phyloP scores from a whole-genome alignment of 805 yeast genomes.

The Isabelozyma pseudorhagii region DNA sequence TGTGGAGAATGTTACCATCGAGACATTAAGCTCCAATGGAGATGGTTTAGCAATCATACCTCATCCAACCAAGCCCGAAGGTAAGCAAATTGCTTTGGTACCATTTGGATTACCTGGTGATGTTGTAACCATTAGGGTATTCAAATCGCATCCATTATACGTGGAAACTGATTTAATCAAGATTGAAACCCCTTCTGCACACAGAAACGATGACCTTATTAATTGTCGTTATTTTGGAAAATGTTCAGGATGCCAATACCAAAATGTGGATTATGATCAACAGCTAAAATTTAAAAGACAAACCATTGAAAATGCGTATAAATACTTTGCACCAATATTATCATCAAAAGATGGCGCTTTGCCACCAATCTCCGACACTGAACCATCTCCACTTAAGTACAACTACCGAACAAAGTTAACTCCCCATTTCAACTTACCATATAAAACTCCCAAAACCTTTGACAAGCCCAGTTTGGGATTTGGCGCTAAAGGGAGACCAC shows the following conservation, averaged over 20 bases:
- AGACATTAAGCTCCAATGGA: conserved; percentile 70
- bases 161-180: conserved; percentile 72
- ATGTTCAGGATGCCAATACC: conserved; percentile 95
- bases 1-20: conserved; percentile 56
- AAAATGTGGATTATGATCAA: conserved; percentile 65
- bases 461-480: conserved; percentile 79
- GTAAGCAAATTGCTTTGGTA: conserved; percentile 64
- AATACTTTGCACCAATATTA: conserved; percentile 65
- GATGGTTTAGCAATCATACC: conserved; percentile 76
- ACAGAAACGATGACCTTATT: conserved; percentile 56
- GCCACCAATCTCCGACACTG: conserved; percentile 63
- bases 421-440: conserved; percentile 88
- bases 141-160: conserved; percentile 72
- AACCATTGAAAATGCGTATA: conserved; percentile 80
- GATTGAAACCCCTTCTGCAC: conserved; percentile 33
- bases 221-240: conserved; percentile 84
- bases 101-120: conserved; percentile 94
- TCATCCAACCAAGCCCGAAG: conserved; percentile 47
- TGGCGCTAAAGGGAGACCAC: conserved; percentile 78
- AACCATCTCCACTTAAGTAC: conserved; percentile 73
- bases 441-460: conserved; percentile 35
- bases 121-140: conserved; percentile 61
- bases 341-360: conserved; percentile 32
- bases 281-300: conserved; percentile 72
- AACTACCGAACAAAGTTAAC: conserved; percentile 89